phyloP scores from a whole-genome alignment of 148 eudicot species.

The Diospyros lotus region DNA sequence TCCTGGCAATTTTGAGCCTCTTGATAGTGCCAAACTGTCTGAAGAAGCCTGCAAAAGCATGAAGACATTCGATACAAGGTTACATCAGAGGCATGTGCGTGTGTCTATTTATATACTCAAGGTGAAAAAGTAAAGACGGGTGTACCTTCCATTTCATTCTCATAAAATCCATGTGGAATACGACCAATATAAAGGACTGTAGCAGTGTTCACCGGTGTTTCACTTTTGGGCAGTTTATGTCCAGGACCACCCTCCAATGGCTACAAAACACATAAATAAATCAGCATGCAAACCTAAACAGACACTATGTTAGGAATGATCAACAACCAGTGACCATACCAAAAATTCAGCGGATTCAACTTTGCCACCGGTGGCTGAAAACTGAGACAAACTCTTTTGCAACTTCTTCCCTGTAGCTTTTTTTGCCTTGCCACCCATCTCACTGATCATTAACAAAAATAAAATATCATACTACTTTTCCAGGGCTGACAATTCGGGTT shows the following conservation, averaged over 20 bases:
- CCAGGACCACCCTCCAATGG: slow-evolving; percentile 85
- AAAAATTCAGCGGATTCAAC: too few relatives aligned
- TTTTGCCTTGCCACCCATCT: too few relatives aligned
- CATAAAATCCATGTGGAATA: slow-evolving; percentile 92
- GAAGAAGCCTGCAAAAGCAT: slow-evolving; percentile 55
- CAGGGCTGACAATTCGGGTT: too few relatives aligned
- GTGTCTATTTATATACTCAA: background rate
- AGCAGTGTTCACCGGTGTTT: slow-evolving; percentile 40
- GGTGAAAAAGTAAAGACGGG: background rate
- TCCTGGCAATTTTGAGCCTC: slow-evolving; percentile 62
- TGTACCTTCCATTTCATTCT: slow-evolving; percentile 85
- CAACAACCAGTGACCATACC: background rate
- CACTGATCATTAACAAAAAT: too few relatives aligned
- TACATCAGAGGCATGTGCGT: background rate
- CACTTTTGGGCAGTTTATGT: slow-evolving; percentile 31
- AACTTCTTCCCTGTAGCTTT: too few relatives aligned
- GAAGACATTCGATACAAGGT: background rate
- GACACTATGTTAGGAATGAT: background rate
- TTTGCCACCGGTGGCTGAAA: too few relatives aligned
- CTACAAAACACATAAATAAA: slow-evolving; percentile 21
- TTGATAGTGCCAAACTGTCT: slow-evolving; percentile 76
- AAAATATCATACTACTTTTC: too few relatives aligned
- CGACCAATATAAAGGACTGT: slow-evolving; percentile 77
- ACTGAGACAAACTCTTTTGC: too few relatives aligned
- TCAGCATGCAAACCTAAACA: background rate